phyloP scores from a whole-genome alignment of 73 alveolate genomes.

The Paraurostyla sp. region DNA sequence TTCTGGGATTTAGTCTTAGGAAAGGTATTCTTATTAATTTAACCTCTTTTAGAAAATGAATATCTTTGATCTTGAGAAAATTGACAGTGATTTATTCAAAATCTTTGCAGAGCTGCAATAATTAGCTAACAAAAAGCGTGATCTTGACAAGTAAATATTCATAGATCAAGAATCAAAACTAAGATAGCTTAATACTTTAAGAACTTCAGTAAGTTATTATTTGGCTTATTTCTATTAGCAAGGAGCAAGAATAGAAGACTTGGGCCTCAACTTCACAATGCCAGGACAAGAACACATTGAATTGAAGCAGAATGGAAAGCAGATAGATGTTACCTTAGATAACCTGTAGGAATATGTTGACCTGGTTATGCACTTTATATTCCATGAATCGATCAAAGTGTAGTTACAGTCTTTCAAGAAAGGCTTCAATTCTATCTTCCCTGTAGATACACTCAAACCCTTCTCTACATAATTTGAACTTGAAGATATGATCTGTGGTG shows the following conservation, averaged over 20 bases:
- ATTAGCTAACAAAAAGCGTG: slow-evolving; percentile 74
- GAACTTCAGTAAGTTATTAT: slow-evolving; percentile 4
- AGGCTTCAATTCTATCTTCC: slow-evolving; percentile 88
- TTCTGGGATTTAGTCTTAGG: slow-evolving; percentile 89
- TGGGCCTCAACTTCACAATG: slow-evolving; percentile 82
- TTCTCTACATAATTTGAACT: slow-evolving; percentile 80
- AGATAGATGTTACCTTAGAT: slow-evolving; percentile 76
- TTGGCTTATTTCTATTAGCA: not conserved
- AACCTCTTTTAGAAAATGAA: slow-evolving; percentile 59
- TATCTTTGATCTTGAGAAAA: slow-evolving; percentile 71
- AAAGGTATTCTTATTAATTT: too few species aligned
- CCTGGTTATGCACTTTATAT: slow-evolving; percentile 75
- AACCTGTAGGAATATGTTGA: slow-evolving; percentile 88
- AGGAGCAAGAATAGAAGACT: slow-evolving; percentile 74
- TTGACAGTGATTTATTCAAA: slow-evolving; percentile 69
- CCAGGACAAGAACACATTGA: slow-evolving; percentile 91
- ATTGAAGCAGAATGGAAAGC: slow-evolving; percentile 80
- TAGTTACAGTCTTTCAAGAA: slow-evolving; percentile 83
- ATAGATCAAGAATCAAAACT: slow-evolving; percentile 37
- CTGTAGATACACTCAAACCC: slow-evolving; percentile 79
- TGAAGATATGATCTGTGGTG: slow-evolving; percentile 89
- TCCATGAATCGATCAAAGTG: slow-evolving; percentile 76
- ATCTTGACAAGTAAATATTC: slow-evolving; percentile 49
- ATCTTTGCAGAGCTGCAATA: slow-evolving; percentile 71
- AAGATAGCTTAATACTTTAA: slow-evolving; percentile 28